Evolutionary conservation across 495 filamentous ascomycete species (phyloP).

Genomic region (Podospora sp.): DNA sequence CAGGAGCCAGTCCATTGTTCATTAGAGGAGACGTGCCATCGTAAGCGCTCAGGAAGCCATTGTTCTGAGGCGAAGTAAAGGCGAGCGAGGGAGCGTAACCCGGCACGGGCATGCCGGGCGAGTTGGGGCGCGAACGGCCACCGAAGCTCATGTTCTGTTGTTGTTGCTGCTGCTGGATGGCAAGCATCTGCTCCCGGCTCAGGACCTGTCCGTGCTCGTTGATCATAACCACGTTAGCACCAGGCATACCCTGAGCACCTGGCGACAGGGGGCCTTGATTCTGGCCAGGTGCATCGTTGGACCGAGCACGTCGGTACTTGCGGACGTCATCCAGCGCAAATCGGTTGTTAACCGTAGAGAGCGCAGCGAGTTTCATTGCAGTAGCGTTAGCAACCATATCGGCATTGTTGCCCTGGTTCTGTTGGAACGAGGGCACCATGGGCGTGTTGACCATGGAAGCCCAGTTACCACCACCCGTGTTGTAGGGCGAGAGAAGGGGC

Average conservation of each 20-base stretch:
- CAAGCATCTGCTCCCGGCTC: conserved; percentile 80
- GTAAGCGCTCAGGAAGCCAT: conserved; percentile 91
- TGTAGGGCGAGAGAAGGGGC: conserved; percentile 88
- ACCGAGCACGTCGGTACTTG: conserved; percentile 88
- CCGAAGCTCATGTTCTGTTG: conserved; percentile 72
- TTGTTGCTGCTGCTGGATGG: conserved; percentile 67
- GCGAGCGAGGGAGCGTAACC: conserved; percentile 64
- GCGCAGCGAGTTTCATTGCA: conserved; percentile 95
- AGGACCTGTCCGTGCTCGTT: conserved; percentile 90
- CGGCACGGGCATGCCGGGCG: conserved; percentile 86
- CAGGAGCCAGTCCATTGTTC: conserved; percentile 69
- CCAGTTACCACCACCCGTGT: conserved; percentile 88
- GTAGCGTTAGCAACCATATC: conserved; percentile 99
- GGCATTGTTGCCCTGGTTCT: conserved; percentile 61
- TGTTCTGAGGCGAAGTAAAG: conserved; percentile 90
- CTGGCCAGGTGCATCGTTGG: conserved; percentile 74
- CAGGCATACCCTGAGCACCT: conserved; percentile 55
- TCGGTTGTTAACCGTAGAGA: conserved; percentile 97
- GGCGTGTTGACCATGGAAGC: conserved; percentile 98
- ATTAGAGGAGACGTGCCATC: conserved; percentile 73
- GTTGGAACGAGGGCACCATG: conserved; percentile 83
- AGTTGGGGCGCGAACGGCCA: conserved; percentile 87
- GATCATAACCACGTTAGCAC: conserved; percentile 78
- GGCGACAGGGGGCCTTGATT: conserved; percentile 48
- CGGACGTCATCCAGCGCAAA: conserved; percentile 95